Evolutionary conservation across 257 asterid species (phyloP).

Genomic region (Petunia axillaris): DNA sequence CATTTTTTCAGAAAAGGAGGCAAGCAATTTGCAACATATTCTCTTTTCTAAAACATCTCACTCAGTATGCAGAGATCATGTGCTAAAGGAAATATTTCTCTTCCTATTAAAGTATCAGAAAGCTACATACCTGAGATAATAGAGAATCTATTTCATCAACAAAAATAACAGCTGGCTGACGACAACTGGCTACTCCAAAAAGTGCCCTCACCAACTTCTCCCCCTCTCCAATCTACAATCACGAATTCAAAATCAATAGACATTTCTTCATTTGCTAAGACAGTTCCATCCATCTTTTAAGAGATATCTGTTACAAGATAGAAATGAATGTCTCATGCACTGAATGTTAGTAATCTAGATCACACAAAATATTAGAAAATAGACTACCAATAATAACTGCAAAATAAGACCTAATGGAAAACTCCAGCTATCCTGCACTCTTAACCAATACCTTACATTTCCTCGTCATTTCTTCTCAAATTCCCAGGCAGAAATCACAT

Average conservation of each 20-base stretch:
- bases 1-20: neutral
- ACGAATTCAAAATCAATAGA: slow-evolving; percentile 26
- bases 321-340: neutral
- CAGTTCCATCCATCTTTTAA: slow-evolving; percentile 16
- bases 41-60: slow-evolving; percentile 13
- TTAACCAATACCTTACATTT: neutral
- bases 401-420: neutral
- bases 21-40: slow-evolving; percentile 9
- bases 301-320: neutral
- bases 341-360: slow-evolving; percentile 21
- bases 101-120: slow-evolving; percentile 8
- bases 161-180: slow-evolving; percentile 97
- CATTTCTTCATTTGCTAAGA: slow-evolving; percentile 1
- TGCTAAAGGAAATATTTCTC: neutral
- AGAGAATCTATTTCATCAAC: slow-evolving; percentile 98
- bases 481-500: slow-evolving; percentile 12
- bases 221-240: slow-evolving; percentile 94
- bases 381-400: neutral
- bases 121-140: slow-evolving; percentile 74
- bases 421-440: slow-evolving; percentile 7
- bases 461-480: slow-evolving; percentile 2
- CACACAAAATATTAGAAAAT: slow-evolving; percentile 22
- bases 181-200: slow-evolving; percentile 98
- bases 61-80: slow-evolving; percentile 4
- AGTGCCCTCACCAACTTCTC: slow-evolving; percentile 99